phyloP scores from a whole-genome alignment of 495 filamentous ascomycete genomes.

The Lepidopterella palustris region DNA sequence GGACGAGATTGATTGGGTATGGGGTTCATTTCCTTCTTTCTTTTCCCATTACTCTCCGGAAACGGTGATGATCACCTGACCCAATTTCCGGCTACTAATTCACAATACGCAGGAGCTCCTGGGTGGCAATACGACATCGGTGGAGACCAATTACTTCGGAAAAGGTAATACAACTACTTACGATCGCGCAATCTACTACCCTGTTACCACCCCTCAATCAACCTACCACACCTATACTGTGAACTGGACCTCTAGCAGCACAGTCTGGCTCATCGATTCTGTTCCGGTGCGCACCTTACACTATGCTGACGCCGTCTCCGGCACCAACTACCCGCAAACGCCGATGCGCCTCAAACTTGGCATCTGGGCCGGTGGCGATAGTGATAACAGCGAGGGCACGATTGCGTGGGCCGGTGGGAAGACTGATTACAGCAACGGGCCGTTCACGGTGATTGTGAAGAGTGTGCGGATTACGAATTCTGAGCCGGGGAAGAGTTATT shows the following conservation, averaged over 20 bases:
- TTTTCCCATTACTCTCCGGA: not conserved
- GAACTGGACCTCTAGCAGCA: not conserved
- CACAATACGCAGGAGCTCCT: conserved; percentile 22
- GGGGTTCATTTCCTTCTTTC: not conserved
- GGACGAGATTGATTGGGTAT: conserved; percentile 30
- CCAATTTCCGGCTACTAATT: no score
- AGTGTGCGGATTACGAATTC: conserved; percentile 8
- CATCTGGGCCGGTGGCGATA: conserved; percentile 15
- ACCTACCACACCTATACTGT: conserved; percentile 6
- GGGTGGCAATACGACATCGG: conserved; percentile 13
- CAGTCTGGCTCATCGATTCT: not conserved
- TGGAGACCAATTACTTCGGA: conserved; percentile 25
- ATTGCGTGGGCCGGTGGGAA: conserved; percentile 16
- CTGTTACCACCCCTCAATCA: not conserved
- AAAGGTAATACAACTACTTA: conserved; percentile 19
- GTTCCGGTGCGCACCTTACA: conserved; percentile 3
- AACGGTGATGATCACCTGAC: no score
- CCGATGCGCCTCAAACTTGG: conserved; percentile 12
- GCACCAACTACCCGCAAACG: conserved; percentile 16
- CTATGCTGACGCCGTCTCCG: conserved; percentile 3
- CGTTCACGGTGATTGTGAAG: conserved; percentile 15
- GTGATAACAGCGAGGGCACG: conserved; percentile 7
- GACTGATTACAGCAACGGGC: conserved; percentile 9
- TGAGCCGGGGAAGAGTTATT: conserved; percentile 7
- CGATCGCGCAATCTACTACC: not conserved